Conservation (phyloP, 495 filamentous ascomycete genomes). For the Penicillium odoratum region DNA sequence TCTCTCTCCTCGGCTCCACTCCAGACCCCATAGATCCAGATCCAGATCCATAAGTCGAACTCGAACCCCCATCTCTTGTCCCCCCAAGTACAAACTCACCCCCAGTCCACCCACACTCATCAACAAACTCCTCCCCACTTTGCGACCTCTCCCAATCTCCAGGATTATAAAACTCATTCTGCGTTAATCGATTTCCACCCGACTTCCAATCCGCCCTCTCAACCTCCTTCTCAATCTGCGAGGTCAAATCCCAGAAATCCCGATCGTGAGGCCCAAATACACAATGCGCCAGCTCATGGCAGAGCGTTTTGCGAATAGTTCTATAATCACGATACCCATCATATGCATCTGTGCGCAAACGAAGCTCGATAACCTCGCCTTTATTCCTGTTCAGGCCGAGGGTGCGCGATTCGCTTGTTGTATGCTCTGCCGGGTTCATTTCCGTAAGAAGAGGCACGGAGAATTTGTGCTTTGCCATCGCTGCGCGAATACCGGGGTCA, state of each 20-base stretch:
- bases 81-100: slow-evolving; percentile 84
- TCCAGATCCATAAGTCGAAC: slow-evolving; percentile 18
- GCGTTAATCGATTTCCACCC: slow-evolving; percentile 63
- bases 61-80: slow-evolving; percentile 27
- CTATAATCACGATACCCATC: slow-evolving; percentile 93
- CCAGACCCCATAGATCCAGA: slow-evolving; percentile 21
- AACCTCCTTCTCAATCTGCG: slow-evolving; percentile 85
- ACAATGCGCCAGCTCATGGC: slow-evolving; percentile 94
- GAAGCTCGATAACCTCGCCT: slow-evolving; percentile 88
- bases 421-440: slow-evolving; percentile 88
- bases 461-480: slow-evolving; percentile 83
- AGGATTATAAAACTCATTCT: slow-evolving; percentile 71
- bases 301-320: slow-evolving; percentile 85
- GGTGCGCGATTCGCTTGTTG: slow-evolving; percentile 74
- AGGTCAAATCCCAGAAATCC: slow-evolving; percentile 84
- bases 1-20: slow-evolving; percentile 60
- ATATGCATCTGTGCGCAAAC: slow-evolving; percentile 87
- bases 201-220: slow-evolving; percentile 71
- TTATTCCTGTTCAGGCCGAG: slow-evolving; percentile 85
- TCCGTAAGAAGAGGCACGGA: slow-evolving; percentile 87
- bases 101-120: slow-evolving; percentile 84
- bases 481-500: slow-evolving; percentile 80
- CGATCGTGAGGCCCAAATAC: slow-evolving; percentile 80
- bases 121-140: slow-evolving; percentile 55
- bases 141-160: slow-evolving; percentile 49